Evolutionary conservation across 2,329 filamentous ascomycete species (phyloP), one percentile per base, ranked within the genome.

Genomic region (Talaromyces pinophilus): DNA sequence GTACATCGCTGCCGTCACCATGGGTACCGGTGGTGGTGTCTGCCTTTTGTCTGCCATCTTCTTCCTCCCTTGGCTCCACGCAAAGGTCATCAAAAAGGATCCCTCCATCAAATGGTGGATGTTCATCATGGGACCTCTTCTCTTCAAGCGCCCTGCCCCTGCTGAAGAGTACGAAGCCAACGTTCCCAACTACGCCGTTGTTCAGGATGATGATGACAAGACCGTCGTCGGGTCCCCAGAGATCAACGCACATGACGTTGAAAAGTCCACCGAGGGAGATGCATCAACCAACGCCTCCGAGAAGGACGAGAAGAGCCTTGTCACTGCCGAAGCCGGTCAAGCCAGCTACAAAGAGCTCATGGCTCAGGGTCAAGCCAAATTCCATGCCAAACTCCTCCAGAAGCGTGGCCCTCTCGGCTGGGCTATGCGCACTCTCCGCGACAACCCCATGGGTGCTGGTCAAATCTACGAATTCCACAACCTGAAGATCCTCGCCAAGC

Each of bases 351-450:
- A 89, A 77, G 82, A 88, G 69, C 82, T 91, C 63, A 74, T 88
- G 64, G 83, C 80, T 4, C 78, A 87, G 65, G 86, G 84, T 7
- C 81, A 88, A 66, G 83, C 82, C 22, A 83, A 80, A 55, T 84
- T 89, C 72, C 86, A 90, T 74, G 86, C 86, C 25, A 86, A 86
- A 71, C 87, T 94, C 63, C 80, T 86, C 65, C 81, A 85, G 77
- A 84, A 83, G 66, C 80, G 81, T 1, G 90, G 91, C 30, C 90
- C 89, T 61, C 83, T 94, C n/a, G 91, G 88, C 72, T 93, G 91
- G 91, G 92, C 90, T 44, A 91, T 94, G 89, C 90, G 91, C 71
- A 86, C 83, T 61, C 87, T 93, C 22, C 90, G 87, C 74, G 83
- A 90, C 72, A 91, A 93, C 82, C 90, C 87, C 59, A 86, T 92